Evolutionary conservation across 2,329 filamentous ascomycete species (phyloP), one percentile per base, ranked within the genome.

Genomic region (Chalaropsis ovoidea): DNA sequence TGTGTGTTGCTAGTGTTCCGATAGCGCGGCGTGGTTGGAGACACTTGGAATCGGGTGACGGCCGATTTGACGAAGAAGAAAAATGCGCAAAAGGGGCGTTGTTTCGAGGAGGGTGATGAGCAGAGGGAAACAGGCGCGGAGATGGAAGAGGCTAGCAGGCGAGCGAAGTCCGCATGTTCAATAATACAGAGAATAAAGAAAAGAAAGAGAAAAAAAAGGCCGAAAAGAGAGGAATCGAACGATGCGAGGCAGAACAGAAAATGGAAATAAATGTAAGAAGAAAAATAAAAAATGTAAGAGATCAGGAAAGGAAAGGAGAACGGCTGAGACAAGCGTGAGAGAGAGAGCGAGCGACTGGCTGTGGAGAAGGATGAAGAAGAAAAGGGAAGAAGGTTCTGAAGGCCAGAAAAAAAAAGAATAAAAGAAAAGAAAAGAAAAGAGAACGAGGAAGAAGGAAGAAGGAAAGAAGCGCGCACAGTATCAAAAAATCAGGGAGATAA

Each of bases 401-500:
- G 31, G 31, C 31, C 54, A 69, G 66, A 49, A 65, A 65, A 65
- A 47, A 66, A 67, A 45, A 42, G 39, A 65, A 68, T 54, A 69
- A 54, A 49, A 63, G 61, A 71, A 64, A 58, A 47, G 49, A 8
- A n/a, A 49, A 67, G 67, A 42, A 45, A 35, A 64, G 68, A 54
- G 68, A 58, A 70, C 65, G 69, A 19, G 10, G 8, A 47, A 52
- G 60, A 63, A 71, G 64, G 52, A 47, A 62, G 7, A 8, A 43
- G 43, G 27, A 61, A 15, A 17, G 6, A 60, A 31, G 47, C 4
- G 35, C 35, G 35, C 35, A 39, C 35, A 39, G 47, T 24, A 52
- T 52, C 22, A 52, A 62, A 31, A 19, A 35, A 42, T 22, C 56
- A 65, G 66, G 63, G 43, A 69, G 64, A 70, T 70, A 67, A 67